Evolutionary conservation across 108 stramenopile genomes (phyloP).

Genomic region (Fragilaria crotonensis): DNA sequence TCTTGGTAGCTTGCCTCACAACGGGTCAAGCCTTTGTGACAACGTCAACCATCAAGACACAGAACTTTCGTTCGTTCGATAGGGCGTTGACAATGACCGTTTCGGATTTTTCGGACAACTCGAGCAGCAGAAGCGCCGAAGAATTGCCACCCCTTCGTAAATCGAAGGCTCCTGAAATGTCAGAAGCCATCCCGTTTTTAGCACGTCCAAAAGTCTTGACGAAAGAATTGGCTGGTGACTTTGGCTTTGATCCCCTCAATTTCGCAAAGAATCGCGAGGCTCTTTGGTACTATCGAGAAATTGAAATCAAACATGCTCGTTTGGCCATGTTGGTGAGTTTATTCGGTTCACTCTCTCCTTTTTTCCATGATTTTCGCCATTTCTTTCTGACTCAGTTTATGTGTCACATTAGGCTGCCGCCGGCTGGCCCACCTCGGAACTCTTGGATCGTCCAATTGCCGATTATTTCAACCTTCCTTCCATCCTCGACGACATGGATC

Average conservation of each 20-base stretch:
- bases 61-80: too few relatives aligned
- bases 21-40: too few relatives aligned
- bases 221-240: conserved; percentile 61
- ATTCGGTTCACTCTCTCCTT: not conserved
- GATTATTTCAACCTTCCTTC: conserved; percentile 34
- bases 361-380: not conserved
- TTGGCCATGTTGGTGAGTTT: conserved; percentile 73
- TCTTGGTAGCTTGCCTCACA: too few relatives aligned
- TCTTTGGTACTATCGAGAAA: conserved; percentile 62
- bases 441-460: conserved; percentile 61
- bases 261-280: conserved; percentile 44
- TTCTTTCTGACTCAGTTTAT: not conserved
- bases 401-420: conserved; percentile 39
- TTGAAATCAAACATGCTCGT: conserved; percentile 83
- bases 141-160: too few relatives aligned
- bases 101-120: too few relatives aligned
- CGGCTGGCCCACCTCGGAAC: conserved; percentile 78
- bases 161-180: conserved; percentile 20
- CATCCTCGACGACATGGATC: conserved; percentile 44
- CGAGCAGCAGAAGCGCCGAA: too few relatives aligned
- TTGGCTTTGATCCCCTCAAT: conserved; percentile 86
- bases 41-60: too few relatives aligned
- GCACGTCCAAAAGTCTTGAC: conserved; percentile 39
- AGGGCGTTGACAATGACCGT: too few relatives aligned
- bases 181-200: conserved; percentile 62